Evolutionary conservation across 495 filamentous ascomycete genomes (phyloP), one percentile per base, ranked within the genome.

Genomic region (Pyrenula massariospora): DNA sequence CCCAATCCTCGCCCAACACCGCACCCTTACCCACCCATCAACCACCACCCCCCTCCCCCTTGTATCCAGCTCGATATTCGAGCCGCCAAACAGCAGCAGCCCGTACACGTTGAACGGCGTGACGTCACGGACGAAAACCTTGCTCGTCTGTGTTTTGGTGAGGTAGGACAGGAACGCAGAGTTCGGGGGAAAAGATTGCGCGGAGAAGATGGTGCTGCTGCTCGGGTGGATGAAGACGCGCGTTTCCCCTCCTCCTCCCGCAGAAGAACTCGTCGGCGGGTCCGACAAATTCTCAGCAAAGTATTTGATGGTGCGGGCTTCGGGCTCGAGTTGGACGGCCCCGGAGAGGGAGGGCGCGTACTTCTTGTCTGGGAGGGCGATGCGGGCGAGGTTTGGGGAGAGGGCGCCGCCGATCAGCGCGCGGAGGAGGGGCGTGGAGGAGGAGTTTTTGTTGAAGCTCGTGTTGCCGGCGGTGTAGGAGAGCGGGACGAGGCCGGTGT

Each of bases 101-200:
- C 87, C 85, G 66, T 91, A 97, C 1, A 87, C 82, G 63, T 95
- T 95, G 73, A 96, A 93, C 12, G 93, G 91, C n/a, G 91, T 94
- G 52, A 94, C 65, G 64, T 96, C 91, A 31, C 91, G 73, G 12
- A 95, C 79, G 64, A 95, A 96, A 3, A 92, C 79, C 71, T 95
- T 95, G 67, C 81, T 88, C 1, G 89, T 96, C 8, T 82, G 83
- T 77, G 96, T 91, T 71, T 94, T 94, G 23, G 79, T 85, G 66
- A 94, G 96, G 63, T 93, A 97, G 52, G 80, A 84, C 63, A 98
- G 60, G 66, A 88, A 97, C 11, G 76, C 73, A 11, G 82, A 78
- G 24, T 80, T 75, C 12, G 83, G 81, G 1, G 84, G 73, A 60
- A 92, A 95, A 0, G 70, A 72, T 62, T 94, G 88, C 5, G 81